Base-by-base conservation (phyloP, 2,329 filamentous ascomycete genomes). In the Chalara sp. region DNA sequence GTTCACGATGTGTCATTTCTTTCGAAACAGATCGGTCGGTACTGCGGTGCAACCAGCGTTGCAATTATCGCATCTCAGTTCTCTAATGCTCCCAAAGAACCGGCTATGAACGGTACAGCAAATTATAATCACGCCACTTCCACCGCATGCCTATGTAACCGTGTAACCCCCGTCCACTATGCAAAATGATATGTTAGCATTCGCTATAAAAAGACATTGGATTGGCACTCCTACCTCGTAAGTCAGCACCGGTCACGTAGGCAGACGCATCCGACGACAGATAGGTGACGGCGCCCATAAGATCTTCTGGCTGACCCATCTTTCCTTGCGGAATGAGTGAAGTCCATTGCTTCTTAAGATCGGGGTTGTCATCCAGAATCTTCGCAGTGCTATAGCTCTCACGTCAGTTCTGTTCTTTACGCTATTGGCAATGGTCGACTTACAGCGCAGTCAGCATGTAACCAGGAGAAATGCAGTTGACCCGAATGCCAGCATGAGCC, bases 371-470 rank as follows among this genome's bases (percentile, higher is more conserved):
- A 57, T 93, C 87, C 30, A 97, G 80, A 60, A 97, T 96, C 75
- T 95, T 95, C 73, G 90, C 83, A 41, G 90, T 96, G 48, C 88
- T 95, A 63, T 53, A 40, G 46, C 12, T 44, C 39, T 5, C 39
- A 21, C 21, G 21, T 21, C 21, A 21, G 21, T 21, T 21, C 3
- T 21, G 21, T 21, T 21, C 21, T 21, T 21, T 21, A 21, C 21
- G 21, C 3, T 21, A 21, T 21, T 21, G 35, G 35, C 8, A 37
- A 8, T 8, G 35, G 35, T 10, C 44, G 35, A 72, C 86, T 80
- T 76, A 92, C 87, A 96, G 72, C 52, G 90, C 87, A 12, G 92
- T 96, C 59, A 96, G 74, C 92, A 97, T 97, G 71, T 97, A 97
- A 43, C 93, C 92, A 0, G 92, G 92, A 32, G 86, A 90, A 67